Base-by-base conservation (phyloP, 257 asterid species). In the Rubia yunnanensis region DNA sequence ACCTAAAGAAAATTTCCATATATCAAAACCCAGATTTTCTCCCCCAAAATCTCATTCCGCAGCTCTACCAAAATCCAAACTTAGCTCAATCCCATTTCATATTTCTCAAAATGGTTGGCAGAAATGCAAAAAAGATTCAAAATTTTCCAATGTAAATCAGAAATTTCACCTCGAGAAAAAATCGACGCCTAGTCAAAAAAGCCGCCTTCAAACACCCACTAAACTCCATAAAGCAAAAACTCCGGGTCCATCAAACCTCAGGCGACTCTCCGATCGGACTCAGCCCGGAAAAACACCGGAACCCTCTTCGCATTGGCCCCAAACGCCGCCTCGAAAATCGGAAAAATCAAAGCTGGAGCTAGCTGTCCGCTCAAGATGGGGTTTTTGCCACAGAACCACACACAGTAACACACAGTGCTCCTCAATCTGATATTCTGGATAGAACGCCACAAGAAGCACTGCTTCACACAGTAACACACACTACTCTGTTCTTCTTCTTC, bases 161-260 rank as follows among this genome's bases (percentile, higher is more conserved):
- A 59, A 41, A 18, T 17, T 74, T 67, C n/a, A 85, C 89, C 92
- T 81, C 62, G 58, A 80, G 11, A 60, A 80, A 77, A 28, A 78
- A 75, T 73, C 72, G 73, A 64, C 80, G 83, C 70, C 73, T 72
- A 76, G 75, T 70, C 48, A 70, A 64, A 54, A 86, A 76, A 73
- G 84, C 77, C 49, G 66, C 77, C 72, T 78, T 74, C 52, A 64
- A 67, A 81, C 76, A 61, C 76, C 76, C 74, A 75, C 68, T 80
- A 32, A 84, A 77, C 91, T 88, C 97, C 97, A 91, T 91, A 65
- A 20, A 76, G 75, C 71, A 85, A 65, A 71, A 85, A 65, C 73
- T 79, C 70, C 73, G 76, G 65, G 75, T 64, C 91, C 92, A 88
- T 86, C 85, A 91, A 88, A 81, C 76, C 79, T 63, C 80, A 82